Percentiles rank a stretch among this genome's conserved stretches.
These are phyloP conservation scores for Iberis pinnata DNA, from an alignment of 345 rosid species.

Conservation along the genomic window DNA sequence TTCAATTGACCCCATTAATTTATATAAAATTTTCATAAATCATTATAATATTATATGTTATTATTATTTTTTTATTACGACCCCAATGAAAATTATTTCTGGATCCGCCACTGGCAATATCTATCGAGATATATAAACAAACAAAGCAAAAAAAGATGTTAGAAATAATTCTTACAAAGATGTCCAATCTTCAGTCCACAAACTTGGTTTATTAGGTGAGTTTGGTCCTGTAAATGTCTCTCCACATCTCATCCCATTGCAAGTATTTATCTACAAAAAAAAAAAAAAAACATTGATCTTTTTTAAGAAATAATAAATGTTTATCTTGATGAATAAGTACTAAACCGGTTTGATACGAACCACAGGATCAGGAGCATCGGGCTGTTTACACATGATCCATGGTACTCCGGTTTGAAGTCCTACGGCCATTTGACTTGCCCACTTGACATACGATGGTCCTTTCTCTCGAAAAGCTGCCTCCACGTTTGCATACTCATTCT, in stretches of 20 bases:
- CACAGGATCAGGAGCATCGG: slow-evolving; percentile 68
- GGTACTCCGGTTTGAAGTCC: slow-evolving; percentile 81
- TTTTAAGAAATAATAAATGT: no score
- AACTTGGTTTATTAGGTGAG: slow-evolving; percentile 76
- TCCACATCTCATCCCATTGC: slow-evolving; percentile 86
- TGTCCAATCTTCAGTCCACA: slow-evolving; percentile 99
- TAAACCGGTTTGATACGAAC: slow-evolving; percentile 9
- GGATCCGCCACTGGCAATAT: no score
- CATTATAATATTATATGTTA: no score
- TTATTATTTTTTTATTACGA: no score
- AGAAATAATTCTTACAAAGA: slow-evolving; percentile 65
- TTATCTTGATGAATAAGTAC: no score
- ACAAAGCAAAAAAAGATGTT: slow-evolving; percentile 40
- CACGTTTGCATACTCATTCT: slow-evolving; percentile 71
- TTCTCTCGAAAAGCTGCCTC: slow-evolving; percentile 63
- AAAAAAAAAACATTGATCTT: background rate
- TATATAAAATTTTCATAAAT: no score
- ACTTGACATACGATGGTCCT: slow-evolving; percentile 61
- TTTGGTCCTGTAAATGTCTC: slow-evolving; percentile 50
- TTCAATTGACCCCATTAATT: no score
- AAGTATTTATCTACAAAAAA: slow-evolving; percentile 56
- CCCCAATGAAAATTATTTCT: no score
- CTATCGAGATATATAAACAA: no score
- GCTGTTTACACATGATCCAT: slow-evolving; percentile 93
- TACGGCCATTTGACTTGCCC: slow-evolving; percentile 94